Evolutionary conservation across 805 yeast species (phyloP).

Genomic region (Pichia manshurica): DNA sequence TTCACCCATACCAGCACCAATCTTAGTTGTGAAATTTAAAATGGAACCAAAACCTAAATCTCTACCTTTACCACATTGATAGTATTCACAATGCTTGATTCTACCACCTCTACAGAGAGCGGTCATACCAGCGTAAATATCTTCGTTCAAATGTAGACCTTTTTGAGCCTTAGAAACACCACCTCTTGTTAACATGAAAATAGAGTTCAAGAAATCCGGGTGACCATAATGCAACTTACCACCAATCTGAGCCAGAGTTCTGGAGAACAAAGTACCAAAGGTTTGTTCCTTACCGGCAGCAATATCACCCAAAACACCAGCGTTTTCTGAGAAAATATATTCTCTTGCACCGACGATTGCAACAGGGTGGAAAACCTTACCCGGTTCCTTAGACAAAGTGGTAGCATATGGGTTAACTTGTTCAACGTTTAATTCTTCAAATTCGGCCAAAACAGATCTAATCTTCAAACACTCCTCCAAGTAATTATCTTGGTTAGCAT

Average conservation of each 20-base stretch:
- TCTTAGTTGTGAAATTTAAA: conserved; percentile 78
- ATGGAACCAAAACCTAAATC: conserved; percentile 85
- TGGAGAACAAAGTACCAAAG: conserved; percentile 77
- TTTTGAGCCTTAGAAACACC: conserved; percentile 85
- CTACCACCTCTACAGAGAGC: conserved; percentile 81
- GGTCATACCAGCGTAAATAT: conserved; percentile 85
- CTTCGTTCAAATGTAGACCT: conserved; percentile 81
- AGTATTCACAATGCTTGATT: conserved; percentile 81
- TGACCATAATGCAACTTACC: conserved; percentile 86
- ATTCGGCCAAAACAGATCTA: conserved; percentile 75
- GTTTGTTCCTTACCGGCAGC: conserved; percentile 92
- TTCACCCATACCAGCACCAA: conserved; percentile 94
- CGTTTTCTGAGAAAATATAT: conserved; percentile 79
- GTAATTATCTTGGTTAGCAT: conserved; percentile 84
- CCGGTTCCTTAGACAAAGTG: conserved; percentile 49
- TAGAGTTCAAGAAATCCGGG: conserved; percentile 75
- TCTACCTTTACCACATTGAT: conserved; percentile 89
- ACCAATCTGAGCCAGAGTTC: conserved; percentile 80
- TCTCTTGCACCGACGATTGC: conserved; percentile 87
- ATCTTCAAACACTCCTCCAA: conserved; percentile 80
- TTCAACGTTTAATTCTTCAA: conserved; percentile 70
- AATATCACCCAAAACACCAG: conserved; percentile 81
- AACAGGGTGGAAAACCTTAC: conserved; percentile 55
- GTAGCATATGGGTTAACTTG: conserved; percentile 82
- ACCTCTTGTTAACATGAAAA: conserved; percentile 80